Evolutionary conservation across 257 asterid species (phyloP).

Genomic region (Solanum lignicaule): DNA sequence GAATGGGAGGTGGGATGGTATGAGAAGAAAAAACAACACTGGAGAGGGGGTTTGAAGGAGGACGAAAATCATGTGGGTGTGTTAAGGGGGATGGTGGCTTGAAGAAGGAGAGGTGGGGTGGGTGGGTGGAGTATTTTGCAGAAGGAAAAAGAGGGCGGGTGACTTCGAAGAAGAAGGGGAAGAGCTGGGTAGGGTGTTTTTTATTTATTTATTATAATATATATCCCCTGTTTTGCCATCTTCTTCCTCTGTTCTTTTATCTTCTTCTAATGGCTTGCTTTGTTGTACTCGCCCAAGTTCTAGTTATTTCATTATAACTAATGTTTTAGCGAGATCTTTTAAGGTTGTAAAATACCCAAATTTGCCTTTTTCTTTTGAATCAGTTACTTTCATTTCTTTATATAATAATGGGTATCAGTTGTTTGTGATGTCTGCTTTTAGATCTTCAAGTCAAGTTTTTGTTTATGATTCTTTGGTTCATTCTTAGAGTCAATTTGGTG

Average conservation of each 20-base stretch:
- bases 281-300: conserved; percentile 31
- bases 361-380: conserved; percentile 10
- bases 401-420: conserved; percentile 19
- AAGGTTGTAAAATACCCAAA: neutral
- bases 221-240: conserved; percentile 18
- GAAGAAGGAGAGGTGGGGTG: no score
- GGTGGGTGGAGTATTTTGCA: no score
- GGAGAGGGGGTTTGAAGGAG: no score
- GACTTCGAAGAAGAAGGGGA: no score
- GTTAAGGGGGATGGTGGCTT: no score
- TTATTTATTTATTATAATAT: no score
- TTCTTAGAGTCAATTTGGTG: conserved; percentile 27
- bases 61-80: no score
- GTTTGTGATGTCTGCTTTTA: conserved; percentile 27
- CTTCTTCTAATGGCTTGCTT: conserved; percentile 42
- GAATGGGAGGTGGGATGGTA: no score
- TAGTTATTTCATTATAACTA: conserved; percentile 32
- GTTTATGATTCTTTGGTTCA: conserved; percentile 25
- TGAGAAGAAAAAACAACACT: no score
- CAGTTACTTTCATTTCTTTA: conserved; percentile 25
- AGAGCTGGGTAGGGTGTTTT: no score
- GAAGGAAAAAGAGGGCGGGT: no score
- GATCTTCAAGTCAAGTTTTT: conserved; percentile 24
- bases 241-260: conserved; percentile 18
- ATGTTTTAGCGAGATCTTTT: conserved; percentile 25